Evolutionary conservation across 768 basidiomycete species (phyloP), one percentile per base, ranked within the genome.

Genomic region (Chalciporus piperatus): DNA sequence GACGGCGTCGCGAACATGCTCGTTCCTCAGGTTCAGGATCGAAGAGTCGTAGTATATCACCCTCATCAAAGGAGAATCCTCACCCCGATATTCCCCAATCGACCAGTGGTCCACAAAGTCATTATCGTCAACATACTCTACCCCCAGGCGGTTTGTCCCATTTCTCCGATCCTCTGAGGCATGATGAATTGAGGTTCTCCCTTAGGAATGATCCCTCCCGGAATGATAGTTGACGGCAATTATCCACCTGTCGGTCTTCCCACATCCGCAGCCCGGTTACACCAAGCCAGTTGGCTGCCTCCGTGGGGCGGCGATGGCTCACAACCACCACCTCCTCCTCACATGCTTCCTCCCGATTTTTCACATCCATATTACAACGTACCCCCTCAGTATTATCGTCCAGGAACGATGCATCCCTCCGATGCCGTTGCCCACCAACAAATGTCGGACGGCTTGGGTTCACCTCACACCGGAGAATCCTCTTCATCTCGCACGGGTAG

Each of bases 41-140:
- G 8, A 74, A 75, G 51, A 82, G 82, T 61, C 74, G 78, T 50
- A 79, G 77, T 50, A 70, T 69, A 32, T 77, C 80, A 13, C 80
- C 82, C 7, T 45, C 68, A 17, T 70, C 49, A 75, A 76, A 59
- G 69, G 76, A 56, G 74, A 75, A 64, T 58, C 62, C 70, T 25
- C 62, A 50, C 30, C 64, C 55, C 50, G 68, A 72, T 17, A 51
- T 59, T 4, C 71, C 81, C 41, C 62, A 64, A 3, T 52, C 63
- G 53, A 57, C 59, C 52, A 57, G 63, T 1, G 67, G 69, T n/a
- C 61, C 70, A n/a, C 77, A 79, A 17, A 81, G 78, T 56, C 85
- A 87, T 65, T 87, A 87, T 62, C 79, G 83, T 32, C 79, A 78
- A 60, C 85, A 87, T 55, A 84, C 83, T 19, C 73, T 76, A 46